Evolutionary conservation across 306 rosid genomes (phyloP).

Genomic region (Pyrus communis): DNA sequence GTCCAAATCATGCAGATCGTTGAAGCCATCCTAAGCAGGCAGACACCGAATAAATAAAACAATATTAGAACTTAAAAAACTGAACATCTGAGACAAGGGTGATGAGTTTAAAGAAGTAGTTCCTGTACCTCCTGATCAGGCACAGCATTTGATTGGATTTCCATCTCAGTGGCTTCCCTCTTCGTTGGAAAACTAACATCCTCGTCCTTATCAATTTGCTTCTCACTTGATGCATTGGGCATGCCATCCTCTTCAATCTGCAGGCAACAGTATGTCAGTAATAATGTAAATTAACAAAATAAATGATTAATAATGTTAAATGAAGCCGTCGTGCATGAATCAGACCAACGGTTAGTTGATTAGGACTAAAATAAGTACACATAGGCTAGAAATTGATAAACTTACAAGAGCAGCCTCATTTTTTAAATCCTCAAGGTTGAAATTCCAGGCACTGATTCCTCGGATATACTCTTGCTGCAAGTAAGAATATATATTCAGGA

Average conservation of each 20-base stretch:
- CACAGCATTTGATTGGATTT: constrained; percentile 41
- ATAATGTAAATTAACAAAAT: neutral
- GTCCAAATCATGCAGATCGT: constrained; percentile 69
- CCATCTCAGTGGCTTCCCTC: constrained; percentile 28
- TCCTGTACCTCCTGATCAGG: constrained; percentile 52
- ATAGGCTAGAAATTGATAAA: constrained; percentile 16
- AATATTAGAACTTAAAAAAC: constrained; percentile 14
- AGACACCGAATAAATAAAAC: constrained; percentile 8
- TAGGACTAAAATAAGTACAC: neutral
- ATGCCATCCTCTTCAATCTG: constrained; percentile 84
- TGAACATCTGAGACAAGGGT: neutral
- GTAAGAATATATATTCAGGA: constrained; percentile 12
- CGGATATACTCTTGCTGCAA: constrained; percentile 94
- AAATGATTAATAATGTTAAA: neutral
- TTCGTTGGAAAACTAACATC: constrained; percentile 39
- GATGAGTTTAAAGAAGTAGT: neutral
- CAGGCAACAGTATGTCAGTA: constrained; percentile 2
- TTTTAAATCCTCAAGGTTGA: constrained; percentile 91
- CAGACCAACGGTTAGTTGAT: neutral
- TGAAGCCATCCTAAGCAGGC: constrained; percentile 60
- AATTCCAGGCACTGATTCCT: constrained; percentile 99
- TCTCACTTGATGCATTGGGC: constrained; percentile 30
- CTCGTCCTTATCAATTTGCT: constrained; percentile 33
- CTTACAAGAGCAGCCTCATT: constrained; percentile 97
- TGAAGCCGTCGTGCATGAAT: neutral